Evolutionary conservation across 2,329 filamentous ascomycete species (phyloP).

Genomic region (Aureobasidium musti): DNA sequence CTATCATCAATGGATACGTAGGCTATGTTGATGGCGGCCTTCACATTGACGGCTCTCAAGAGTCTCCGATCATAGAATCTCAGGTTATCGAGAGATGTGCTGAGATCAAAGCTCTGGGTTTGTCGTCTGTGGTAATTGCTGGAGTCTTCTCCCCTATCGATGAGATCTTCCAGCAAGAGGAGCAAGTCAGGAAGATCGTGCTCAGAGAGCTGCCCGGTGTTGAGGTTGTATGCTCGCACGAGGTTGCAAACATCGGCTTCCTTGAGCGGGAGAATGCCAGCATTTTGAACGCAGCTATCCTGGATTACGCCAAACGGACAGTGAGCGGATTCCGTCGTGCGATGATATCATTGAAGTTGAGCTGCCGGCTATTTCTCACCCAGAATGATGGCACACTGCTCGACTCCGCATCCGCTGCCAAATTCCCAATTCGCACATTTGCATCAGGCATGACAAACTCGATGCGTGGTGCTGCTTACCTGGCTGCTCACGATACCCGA

Average conservation of each 20-base stretch:
- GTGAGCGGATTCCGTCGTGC: constrained; percentile 51
- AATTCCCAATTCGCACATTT: constrained; percentile 55
- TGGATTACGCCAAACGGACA: constrained; percentile 51
- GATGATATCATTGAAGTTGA: constrained; percentile 50
- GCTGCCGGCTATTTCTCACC: constrained; percentile 54
- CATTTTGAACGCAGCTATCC: constrained; percentile 54
- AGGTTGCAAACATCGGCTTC: constrained; percentile 54
- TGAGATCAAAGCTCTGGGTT: constrained; percentile 48
- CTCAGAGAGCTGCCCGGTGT: constrained; percentile 50
- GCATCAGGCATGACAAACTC: constrained; percentile 56
- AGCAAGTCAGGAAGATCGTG: constrained; percentile 53
- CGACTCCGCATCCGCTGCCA: constrained; percentile 50
- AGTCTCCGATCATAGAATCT: constrained; percentile 47
- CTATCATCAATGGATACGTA: constrained; percentile 40
- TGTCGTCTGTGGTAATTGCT: constrained; percentile 56
- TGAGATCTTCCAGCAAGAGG: constrained; percentile 55
- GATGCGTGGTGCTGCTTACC: constrained; percentile 59
- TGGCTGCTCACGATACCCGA: constrained; percentile 46
- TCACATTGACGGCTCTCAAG: constrained; percentile 48
- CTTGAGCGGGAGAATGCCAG: constrained; percentile 55
- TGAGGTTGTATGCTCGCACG: constrained; percentile 55
- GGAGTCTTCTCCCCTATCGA: constrained; percentile 63
- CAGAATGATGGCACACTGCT: constrained; percentile 57
- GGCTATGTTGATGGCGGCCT: constrained; percentile 54
- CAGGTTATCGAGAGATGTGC: constrained; percentile 50